Conservation (phyloP, 2,329 filamentous ascomycete species). For the Colletotrichum sp. region DNA sequence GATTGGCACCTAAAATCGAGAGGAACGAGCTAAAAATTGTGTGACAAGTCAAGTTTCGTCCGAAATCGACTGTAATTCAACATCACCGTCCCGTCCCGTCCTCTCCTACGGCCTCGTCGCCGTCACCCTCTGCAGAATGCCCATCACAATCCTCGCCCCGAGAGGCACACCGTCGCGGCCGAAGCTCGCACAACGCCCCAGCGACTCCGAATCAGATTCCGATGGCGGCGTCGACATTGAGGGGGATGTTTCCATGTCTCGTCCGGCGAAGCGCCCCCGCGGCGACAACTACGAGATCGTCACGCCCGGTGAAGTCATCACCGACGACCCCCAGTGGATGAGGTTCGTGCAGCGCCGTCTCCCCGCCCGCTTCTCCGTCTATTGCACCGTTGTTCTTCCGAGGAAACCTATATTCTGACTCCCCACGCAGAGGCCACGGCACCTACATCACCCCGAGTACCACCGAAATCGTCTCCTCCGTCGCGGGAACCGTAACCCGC, state of each 20-base stretch:
- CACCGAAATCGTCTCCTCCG: slow-evolving; percentile 81
- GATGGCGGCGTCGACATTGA: slow-evolving; percentile 50
- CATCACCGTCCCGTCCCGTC: neutral
- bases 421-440: slow-evolving; percentile 76
- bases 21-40: neutral
- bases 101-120: neutral
- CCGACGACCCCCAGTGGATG: slow-evolving; percentile 97
- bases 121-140: slow-evolving; percentile 34
- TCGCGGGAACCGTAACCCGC: slow-evolving; percentile 87
- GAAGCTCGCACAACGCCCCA: slow-evolving; percentile 23
- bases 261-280: slow-evolving; percentile 41
- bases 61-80: neutral
- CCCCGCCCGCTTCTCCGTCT: neutral
- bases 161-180: slow-evolving; percentile 31
- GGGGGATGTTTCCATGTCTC: slow-evolving; percentile 48
- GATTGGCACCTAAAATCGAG: neutral
- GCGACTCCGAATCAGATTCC: slow-evolving; percentile 48
- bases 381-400: neutral
- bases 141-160: slow-evolving; percentile 53
- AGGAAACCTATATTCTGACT: neutral
- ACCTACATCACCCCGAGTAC: slow-evolving; percentile 73
- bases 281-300: slow-evolving; percentile 62
- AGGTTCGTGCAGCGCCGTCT: slow-evolving; percentile 49
- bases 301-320: slow-evolving; percentile 88
- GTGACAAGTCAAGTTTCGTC: neutral